A percentile compares a stretch with the other conserved stretches of the same genome.
Conservation (phyloP, 352 stramenopile genomes). For the Globisporangium cederbergense region DNA sequence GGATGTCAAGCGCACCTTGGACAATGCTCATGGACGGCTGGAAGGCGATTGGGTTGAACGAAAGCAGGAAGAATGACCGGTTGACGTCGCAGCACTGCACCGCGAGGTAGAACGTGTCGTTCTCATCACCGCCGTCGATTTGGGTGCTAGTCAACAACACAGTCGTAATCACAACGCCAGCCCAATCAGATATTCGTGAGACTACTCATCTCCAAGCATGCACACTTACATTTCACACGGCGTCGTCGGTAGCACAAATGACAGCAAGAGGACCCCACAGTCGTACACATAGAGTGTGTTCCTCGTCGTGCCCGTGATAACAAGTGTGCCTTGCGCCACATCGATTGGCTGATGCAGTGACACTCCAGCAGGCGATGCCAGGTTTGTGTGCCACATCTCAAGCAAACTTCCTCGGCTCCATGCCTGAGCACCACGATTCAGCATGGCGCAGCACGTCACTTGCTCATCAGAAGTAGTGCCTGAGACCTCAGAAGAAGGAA, state of each 20-base stretch:
- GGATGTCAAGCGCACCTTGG: constrained; percentile 29
- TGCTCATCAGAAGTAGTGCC: background rate
- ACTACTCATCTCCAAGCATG: background rate
- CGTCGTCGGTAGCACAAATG: constrained; percentile 36
- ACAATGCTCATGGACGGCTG: constrained; percentile 37
- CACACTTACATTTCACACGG: constrained; percentile 45
- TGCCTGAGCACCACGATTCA: background rate
- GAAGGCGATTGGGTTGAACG: constrained; percentile 29
- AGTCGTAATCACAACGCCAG: constrained; percentile 5
- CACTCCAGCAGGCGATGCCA: background rate
- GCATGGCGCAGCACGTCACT: constrained; percentile 12
- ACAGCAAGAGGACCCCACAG: constrained; percentile 40
- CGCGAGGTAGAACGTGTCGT: constrained; percentile 17
- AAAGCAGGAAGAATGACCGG: constrained; percentile 50
- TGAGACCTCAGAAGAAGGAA: background rate
- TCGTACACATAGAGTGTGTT: constrained; percentile 45
- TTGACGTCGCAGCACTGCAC: constrained; percentile 44
- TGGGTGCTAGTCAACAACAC: constrained; percentile 20
- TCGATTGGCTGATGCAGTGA: constrained; percentile 4
- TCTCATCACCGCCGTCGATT: constrained; percentile 11
- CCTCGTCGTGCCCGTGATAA: constrained; percentile 40
- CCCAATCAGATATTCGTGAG: background rate
- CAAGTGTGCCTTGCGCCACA: constrained; percentile 23
- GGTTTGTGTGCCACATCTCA: background rate
- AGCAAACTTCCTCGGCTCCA: background rate